These are phyloP conservation scores for Sugiyamaella boreocaroliniensis DNA, from an alignment of 805 yeast species.

Conservation along the genomic window DNA sequence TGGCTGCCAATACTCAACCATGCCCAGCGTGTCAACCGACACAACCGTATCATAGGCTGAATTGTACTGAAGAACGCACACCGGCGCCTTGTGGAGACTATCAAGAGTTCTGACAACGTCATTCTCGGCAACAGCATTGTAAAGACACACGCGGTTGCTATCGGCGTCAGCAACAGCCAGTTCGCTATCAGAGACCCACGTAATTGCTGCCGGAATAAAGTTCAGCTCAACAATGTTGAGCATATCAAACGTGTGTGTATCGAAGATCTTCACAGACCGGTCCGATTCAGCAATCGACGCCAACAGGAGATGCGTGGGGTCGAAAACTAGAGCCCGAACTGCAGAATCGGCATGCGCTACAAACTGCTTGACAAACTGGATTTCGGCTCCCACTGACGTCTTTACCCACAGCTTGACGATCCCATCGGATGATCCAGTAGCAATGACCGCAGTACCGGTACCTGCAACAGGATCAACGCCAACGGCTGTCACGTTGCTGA, in stretches of 20 bases:
- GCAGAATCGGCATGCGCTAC: slow-evolving; percentile 21
- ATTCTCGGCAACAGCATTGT: slow-evolving; percentile 20
- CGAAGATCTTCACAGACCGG: slow-evolving; percentile 30
- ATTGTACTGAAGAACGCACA: slow-evolving; percentile 24
- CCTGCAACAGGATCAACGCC: slow-evolving; percentile 7
- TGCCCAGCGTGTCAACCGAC: slow-evolving; percentile 29
- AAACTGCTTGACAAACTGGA: slow-evolving; percentile 32
- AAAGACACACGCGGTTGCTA: slow-evolving; percentile 18
- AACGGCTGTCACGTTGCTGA: slow-evolving; percentile 12
- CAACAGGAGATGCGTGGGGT: slow-evolving; percentile 23
- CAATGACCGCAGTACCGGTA: slow-evolving; percentile 13
- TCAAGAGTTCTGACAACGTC: slow-evolving; percentile 10
- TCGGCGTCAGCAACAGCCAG: slow-evolving; percentile 20
- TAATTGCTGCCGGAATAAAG: slow-evolving; percentile 24
- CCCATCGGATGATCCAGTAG: slow-evolving; percentile 32
- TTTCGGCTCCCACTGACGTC: slow-evolving; percentile 13
- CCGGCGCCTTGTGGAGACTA: slow-evolving; percentile 24
- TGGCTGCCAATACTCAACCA: slow-evolving; percentile 35
- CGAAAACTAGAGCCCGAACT: slow-evolving; percentile 15
- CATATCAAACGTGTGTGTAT: slow-evolving; percentile 34
- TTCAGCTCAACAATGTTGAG: slow-evolving; percentile 28
- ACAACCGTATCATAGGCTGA: slow-evolving; percentile 24
- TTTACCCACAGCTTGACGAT: slow-evolving; percentile 33
- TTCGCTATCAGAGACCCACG: slow-evolving; percentile 22
- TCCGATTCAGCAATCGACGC: slow-evolving; percentile 24